Conservation (phyloP, 2,329 filamentous ascomycete genomes). For the Cytospora chrysosperma region DNA sequence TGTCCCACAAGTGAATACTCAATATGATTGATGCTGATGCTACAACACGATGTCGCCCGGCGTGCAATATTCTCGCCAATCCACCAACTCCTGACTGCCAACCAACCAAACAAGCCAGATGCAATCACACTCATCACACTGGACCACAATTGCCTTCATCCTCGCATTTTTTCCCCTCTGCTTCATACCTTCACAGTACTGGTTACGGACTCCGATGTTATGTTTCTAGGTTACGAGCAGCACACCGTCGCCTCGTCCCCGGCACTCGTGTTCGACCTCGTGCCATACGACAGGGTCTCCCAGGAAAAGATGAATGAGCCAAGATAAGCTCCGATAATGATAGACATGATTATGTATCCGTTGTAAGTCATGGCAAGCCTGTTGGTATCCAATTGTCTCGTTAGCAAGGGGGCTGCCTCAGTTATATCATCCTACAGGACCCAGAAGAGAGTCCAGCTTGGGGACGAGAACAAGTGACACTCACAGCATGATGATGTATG, state of each 20-base stretch:
- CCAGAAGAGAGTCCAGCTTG: background rate
- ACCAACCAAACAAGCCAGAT: too few relatives aligned
- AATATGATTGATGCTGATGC: background rate
- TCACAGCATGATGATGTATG: constrained; percentile 75
- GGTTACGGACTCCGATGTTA: too few relatives aligned
- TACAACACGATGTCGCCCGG: background rate
- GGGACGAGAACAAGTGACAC: constrained; percentile 12
- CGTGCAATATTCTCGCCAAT: background rate
- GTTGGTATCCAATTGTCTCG: background rate
- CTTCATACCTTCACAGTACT: too few relatives aligned
- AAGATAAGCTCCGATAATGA: constrained; percentile 73
- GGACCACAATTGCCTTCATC: too few relatives aligned
- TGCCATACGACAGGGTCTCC: background rate
- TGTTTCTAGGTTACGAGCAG: constrained; percentile 6
- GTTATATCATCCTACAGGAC: background rate
- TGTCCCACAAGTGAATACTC: background rate
- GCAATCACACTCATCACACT: too few relatives aligned
- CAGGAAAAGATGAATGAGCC: constrained; percentile 54
- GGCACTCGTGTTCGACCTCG: constrained; percentile 6
- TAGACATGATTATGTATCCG: constrained; percentile 77
- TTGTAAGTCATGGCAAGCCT: constrained; percentile 61
- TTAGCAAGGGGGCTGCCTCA: background rate
- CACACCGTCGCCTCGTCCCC: constrained; percentile 16
- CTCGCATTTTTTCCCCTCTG: too few relatives aligned
- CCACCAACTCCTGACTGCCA: too few relatives aligned